Conservation (phyloP, 2,329 filamentous ascomycete species). For the Massarina eburnea region DNA sequence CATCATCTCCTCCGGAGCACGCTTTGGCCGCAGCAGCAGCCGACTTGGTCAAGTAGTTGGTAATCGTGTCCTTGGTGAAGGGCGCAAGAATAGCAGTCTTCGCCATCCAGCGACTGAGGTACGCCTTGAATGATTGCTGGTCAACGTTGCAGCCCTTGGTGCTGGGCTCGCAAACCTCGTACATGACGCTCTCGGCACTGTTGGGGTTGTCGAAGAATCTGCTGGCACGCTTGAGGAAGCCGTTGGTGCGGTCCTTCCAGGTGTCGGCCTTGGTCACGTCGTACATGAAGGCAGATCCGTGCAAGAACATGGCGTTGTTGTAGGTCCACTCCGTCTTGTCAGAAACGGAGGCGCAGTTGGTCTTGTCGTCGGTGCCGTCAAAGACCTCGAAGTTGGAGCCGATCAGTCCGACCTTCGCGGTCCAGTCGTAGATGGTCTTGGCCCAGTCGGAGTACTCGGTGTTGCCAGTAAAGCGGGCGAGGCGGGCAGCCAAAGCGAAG, state of each 20-base stretch:
- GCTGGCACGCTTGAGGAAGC: constrained; percentile 56
- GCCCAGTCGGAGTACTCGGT: constrained; percentile 63
- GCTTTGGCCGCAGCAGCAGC: constrained; percentile 47
- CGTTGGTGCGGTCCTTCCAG: constrained; percentile 63
- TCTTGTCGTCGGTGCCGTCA: constrained; percentile 56
- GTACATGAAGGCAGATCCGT: constrained; percentile 60
- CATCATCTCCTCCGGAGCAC: constrained; percentile 46
- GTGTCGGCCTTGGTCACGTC: constrained; percentile 50
- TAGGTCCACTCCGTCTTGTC: constrained; percentile 61
- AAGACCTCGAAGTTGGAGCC: constrained; percentile 54
- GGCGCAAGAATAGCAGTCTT: constrained; percentile 49
- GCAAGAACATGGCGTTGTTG: constrained; percentile 57
- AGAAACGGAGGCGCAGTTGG: constrained; percentile 52
- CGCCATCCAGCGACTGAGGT: constrained; percentile 65
- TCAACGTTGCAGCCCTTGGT: constrained; percentile 64
- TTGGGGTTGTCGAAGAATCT: constrained; percentile 58
- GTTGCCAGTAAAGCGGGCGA: constrained; percentile 70
- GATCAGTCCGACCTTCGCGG: constrained; percentile 52
- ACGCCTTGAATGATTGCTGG: constrained; percentile 76
- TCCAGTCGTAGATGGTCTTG: constrained; percentile 64
- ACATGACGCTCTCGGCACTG: constrained; percentile 58
- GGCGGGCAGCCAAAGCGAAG: constrained; percentile 76
- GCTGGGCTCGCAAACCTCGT: constrained; percentile 67
- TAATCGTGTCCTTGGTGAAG: constrained; percentile 42
- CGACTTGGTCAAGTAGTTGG: constrained; percentile 43